Evolutionary conservation across 2,329 filamentous ascomycete genomes (phyloP), one percentile per base, ranked within the genome.

Genomic region (Aspergillus sp.): DNA sequence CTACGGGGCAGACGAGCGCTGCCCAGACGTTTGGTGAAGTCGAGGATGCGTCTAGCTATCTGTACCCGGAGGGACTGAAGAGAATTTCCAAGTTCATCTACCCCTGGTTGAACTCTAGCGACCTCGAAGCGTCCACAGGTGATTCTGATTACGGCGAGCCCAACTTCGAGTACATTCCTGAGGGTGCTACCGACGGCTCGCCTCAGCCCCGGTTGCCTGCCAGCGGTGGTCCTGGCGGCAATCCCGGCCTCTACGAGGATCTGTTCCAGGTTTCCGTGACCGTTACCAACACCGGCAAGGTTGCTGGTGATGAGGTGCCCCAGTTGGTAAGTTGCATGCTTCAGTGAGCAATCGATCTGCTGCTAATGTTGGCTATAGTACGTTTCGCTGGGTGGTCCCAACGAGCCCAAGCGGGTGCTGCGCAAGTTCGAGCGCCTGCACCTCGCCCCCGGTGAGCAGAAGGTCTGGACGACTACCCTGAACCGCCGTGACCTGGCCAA

Each of bases 401-500:
- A 86, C 35, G 88, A 96, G 65, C 79, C 84, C 8, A 76, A 76
- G 51, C 73, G 81, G 40, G 80, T 82, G 2, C 84, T 97, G 13
- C 86, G 93, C 55, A 86, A 86, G 42, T 97, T 96, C 64, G 89
- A 95, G 53, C 83, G 90, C 44, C 71, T 96, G 53, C 79, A 78
- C 46, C 85, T 96, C 57, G 77, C 81, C 3, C 81, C 89, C 0
- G 90, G 89, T n/a, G 70, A 83, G 70, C 83, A 80, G 47, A 78
- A 76, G 3, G 82, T 79, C 2, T 95, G 94, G 76, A 78, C 71
- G 1, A 85, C 83, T 0, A 80, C 85, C 14, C 72, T 96, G 50
- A 91, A 85, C 5, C 82, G 92, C 36, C 84, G 90, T 51, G 93
- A 96, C 65, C 61, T 96, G 51, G 90, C 87, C 68, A 94, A 91